These are phyloP conservation scores for Lasiosphaeria miniovina DNA, from an alignment of 495 filamentous ascomycete species.

Conservation along the genomic window DNA sequence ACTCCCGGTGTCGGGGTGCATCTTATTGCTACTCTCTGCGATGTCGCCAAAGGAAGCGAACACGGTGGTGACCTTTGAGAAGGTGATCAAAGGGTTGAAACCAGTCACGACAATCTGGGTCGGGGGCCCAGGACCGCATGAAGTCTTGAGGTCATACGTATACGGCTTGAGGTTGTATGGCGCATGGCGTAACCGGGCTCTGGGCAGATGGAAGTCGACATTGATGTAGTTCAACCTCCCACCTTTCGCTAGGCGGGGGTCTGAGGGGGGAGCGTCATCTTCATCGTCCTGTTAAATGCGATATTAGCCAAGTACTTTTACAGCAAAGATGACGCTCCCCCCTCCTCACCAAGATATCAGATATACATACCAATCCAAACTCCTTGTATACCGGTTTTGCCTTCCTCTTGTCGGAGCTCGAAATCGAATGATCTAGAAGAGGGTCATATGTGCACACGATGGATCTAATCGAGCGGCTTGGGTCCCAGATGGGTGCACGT, in stretches of 20 bases:
- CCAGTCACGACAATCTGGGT: constrained; percentile 87
- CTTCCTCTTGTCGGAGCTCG: constrained; percentile 62
- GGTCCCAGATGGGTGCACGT: constrained; percentile 60
- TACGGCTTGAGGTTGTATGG: constrained; percentile 78
- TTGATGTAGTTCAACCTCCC: constrained; percentile 56
- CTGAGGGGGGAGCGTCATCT: constrained; percentile 64
- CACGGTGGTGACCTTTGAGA: constrained; percentile 71
- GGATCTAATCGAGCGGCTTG: constrained; percentile 61
- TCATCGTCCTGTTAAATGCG: constrained; percentile 48
- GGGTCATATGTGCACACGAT: constrained; percentile 73
- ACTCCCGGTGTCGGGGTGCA: constrained; percentile 87
- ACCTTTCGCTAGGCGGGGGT: constrained; percentile 70
- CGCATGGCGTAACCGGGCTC: constrained; percentile 65
- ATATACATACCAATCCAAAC: constrained; percentile 63
- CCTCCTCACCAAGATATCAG: constrained; percentile 32
- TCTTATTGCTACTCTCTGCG: constrained; percentile 81
- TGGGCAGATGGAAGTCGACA: constrained; percentile 67
- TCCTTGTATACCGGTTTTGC: constrained; percentile 67
- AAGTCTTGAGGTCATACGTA: constrained; percentile 72
- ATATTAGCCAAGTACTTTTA: constrained; percentile 50
- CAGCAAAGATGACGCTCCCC: constrained; percentile 56
- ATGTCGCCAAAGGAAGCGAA: constrained; percentile 90
- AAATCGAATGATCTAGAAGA: constrained; percentile 47
- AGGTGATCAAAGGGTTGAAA: constrained; percentile 82
- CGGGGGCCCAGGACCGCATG: constrained; percentile 83